Evolutionary conservation across 768 basidiomycete genomes (phyloP).

Genomic region (Coprinopsis cinerea): DNA sequence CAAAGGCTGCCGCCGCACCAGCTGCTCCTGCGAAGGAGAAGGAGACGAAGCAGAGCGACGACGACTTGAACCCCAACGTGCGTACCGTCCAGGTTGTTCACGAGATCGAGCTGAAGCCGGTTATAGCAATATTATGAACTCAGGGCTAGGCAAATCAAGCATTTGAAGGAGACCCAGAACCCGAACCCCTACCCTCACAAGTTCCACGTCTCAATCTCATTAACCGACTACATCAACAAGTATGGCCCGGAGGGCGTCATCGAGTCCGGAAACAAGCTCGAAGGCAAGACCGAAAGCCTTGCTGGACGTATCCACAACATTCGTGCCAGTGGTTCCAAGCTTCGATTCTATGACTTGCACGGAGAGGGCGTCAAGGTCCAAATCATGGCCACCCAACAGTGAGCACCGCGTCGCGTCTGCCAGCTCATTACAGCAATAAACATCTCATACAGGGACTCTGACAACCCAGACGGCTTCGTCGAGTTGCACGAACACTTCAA

Average conservation of each 20-base stretch:
- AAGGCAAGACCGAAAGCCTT: slow-evolving; percentile 52
- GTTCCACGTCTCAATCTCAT: slow-evolving; percentile 81
- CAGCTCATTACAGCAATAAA: too few species aligned
- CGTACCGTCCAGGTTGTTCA: slow-evolving; percentile 25
- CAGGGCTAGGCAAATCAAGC: slow-evolving; percentile 82
- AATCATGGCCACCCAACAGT: slow-evolving; percentile 89
- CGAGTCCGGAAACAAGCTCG: slow-evolving; percentile 57
- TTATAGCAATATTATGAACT: slow-evolving; percentile 94
- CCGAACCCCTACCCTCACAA: slow-evolving; percentile 99
- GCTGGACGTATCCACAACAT: slow-evolving; percentile 93
- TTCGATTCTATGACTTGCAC: slow-evolving; percentile 91
- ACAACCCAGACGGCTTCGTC: slow-evolving; percentile 58
- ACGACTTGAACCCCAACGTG: slow-evolving; percentile 88
- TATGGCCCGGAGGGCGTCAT: slow-evolving; percentile 76
- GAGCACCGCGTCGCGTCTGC: too few species aligned
- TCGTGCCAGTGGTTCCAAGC: slow-evolving; percentile 73
- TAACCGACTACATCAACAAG: slow-evolving; percentile 64
- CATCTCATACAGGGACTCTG: slow-evolving; percentile 54
- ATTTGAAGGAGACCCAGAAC: slow-evolving; percentile 74
- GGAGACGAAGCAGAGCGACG: slow-evolving; percentile 54
- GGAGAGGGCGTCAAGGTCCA: slow-evolving; percentile 92
- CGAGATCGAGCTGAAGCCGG: slow-evolving; percentile 3
- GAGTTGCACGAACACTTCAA: slow-evolving; percentile 80
- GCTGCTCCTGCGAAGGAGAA: slow-evolving; percentile 34
- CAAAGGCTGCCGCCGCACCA: slow-evolving; percentile 37